phyloP scores from a whole-genome alignment of 2,329 filamentous ascomycete species.

The Aaosphaeria arxii region DNA sequence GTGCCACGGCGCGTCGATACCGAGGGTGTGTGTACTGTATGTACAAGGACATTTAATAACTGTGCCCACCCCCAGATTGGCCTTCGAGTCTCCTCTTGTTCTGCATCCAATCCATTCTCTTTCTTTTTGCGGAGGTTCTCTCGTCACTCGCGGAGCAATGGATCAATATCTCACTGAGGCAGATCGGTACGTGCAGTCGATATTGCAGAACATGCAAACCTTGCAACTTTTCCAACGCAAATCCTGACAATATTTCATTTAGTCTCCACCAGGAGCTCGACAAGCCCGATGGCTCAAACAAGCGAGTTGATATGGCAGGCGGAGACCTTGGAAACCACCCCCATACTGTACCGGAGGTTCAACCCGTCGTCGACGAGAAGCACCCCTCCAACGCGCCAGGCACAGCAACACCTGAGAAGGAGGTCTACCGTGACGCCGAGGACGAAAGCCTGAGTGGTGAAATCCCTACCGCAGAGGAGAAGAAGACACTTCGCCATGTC shows the following conservation, averaged over 20 bases:
- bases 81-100: too few species aligned
- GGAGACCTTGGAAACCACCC: constrained; percentile 11
- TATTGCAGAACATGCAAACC: not conserved
- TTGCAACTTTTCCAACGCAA: not conserved
- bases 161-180: constrained; percentile 26
- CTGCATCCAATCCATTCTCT: too few species aligned
- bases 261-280: constrained; percentile 32
- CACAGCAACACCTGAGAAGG: constrained; percentile 13
- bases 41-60: too few species aligned
- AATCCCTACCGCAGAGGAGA: constrained; percentile 44
- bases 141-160: constrained; percentile 3
- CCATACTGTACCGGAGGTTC: not conserved
- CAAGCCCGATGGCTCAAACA: constrained; percentile 23
- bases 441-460: constrained; percentile 29
- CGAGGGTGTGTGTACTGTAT: too few species aligned
- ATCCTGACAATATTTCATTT: not conserved
- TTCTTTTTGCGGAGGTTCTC: too few species aligned
- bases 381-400: not conserved
- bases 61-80: too few species aligned
- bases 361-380: not conserved
- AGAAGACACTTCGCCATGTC: constrained; percentile 42
- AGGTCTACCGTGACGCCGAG: constrained; percentile 10
- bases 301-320: constrained; percentile 25
- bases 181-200: constrained; percentile 19
- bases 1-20: too few species aligned